These are phyloP conservation scores for Serendipita sp. DNA, from an alignment of 768 basidiomycete species.

Conservation along the genomic window DNA sequence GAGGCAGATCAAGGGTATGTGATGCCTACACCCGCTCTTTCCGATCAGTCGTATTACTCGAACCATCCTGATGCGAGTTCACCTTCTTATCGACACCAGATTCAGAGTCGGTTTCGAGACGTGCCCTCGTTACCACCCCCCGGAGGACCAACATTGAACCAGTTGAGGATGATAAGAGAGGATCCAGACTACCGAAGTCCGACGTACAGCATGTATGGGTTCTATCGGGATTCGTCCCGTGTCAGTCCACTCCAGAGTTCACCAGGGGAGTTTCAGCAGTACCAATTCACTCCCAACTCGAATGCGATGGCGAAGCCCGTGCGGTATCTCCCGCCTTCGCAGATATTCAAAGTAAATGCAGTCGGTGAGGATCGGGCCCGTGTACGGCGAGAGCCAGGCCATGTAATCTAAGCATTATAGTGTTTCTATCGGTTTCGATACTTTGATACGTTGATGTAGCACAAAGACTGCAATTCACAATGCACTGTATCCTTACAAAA, in stretches of 20 bases:
- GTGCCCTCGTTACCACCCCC: slow-evolving; percentile 55
- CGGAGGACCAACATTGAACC: slow-evolving; percentile 52
- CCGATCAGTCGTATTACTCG: not conserved
- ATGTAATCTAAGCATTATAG: no score
- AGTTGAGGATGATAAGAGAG: slow-evolving; percentile 55
- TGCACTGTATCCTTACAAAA: no score
- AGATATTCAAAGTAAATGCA: no score
- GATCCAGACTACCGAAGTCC: slow-evolving; percentile 60
- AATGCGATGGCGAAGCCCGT: no score
- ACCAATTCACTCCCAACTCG: no score
- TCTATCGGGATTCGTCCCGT: slow-evolving; percentile 27
- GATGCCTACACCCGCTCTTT: not conserved
- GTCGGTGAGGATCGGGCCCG: no score
- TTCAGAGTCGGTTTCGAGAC: not conserved
- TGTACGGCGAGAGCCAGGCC: no score
- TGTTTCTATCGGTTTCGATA: no score
- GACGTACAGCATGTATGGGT: slow-evolving; percentile 66
- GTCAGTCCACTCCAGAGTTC: not conserved
- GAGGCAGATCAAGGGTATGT: no score
- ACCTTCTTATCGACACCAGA: not conserved
- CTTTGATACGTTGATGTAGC: no score
- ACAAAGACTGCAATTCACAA: no score
- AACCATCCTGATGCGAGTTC: not conserved
- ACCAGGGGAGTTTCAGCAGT: not conserved
- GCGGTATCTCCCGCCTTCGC: no score